These are phyloP conservation scores for Trebouxiophyceae sp. DNA, from an alignment of 163 green algal genomes.

Conservation along the genomic window DNA sequence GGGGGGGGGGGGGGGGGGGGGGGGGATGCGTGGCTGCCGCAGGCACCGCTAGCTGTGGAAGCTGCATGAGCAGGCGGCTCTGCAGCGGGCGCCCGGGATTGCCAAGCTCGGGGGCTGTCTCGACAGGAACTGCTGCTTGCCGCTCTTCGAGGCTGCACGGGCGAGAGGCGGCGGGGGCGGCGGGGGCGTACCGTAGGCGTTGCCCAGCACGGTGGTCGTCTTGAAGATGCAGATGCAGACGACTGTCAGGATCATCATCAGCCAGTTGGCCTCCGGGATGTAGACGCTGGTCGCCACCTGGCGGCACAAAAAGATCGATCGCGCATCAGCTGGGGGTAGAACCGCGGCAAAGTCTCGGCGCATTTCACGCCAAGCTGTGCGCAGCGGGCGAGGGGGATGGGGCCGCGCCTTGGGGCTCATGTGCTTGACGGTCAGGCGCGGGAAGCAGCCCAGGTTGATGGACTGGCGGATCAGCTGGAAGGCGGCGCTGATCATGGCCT, in stretches of 20 bases:
- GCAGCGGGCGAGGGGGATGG: neutral
- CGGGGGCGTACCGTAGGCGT: conserved; percentile 33
- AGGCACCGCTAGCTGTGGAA: no score
- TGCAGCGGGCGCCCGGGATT: no score
- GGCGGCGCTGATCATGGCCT: conserved; percentile 39
- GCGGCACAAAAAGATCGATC: no score
- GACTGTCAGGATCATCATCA: conserved; percentile 18
- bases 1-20: no score
- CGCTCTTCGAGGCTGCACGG: no score
- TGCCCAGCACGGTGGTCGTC: conserved; percentile 26
- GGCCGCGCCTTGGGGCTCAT: conserved; percentile 14
- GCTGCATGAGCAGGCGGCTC: no score
- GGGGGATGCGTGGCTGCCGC: no score
- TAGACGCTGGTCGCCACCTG: conserved; percentile 11
- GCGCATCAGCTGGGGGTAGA: no score
- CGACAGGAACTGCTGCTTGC: no score
- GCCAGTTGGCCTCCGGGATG: conserved; percentile 7
- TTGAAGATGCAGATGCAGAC: conserved; percentile 22
- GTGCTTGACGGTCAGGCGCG: conserved; percentile 39
- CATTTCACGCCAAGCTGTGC: neutral
- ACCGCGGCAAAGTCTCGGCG: no score
- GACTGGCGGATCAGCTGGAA: conserved; percentile 50
- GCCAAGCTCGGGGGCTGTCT: no score
- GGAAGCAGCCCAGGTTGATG: conserved; percentile 47
- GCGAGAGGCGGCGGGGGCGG: no score